phyloP scores from a whole-genome alignment of 2,329 filamentous ascomycete species.

The Sordariomycetes sp. region DNA sequence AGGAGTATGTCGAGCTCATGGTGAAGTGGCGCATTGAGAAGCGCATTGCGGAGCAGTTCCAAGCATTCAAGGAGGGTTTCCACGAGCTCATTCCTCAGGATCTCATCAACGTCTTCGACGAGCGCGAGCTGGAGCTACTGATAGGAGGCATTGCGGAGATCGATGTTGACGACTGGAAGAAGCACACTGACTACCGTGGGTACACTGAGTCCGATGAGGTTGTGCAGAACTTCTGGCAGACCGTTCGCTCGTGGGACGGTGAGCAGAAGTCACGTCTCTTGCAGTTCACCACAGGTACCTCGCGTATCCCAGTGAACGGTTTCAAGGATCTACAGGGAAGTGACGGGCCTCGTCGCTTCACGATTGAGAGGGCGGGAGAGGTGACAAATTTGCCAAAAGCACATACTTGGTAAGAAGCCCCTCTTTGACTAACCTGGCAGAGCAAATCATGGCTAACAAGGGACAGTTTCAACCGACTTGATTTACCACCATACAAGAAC shows the following conservation, averaged over 20 bases:
- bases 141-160: conserved; percentile 99
- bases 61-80: conserved; percentile 94
- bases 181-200: conserved; percentile 97
- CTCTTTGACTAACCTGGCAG: conserved; percentile 2
- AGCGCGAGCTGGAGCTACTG: conserved; percentile 89
- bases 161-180: conserved; percentile 99
- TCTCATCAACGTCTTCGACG: conserved; percentile 96
- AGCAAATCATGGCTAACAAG: conserved; percentile 11
- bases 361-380: conserved; percentile 96
- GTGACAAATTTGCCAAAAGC: conserved; percentile 86
- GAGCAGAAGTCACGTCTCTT: conserved; percentile 95
- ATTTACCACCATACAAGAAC: conserved; percentile 87
- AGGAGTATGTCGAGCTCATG: conserved; percentile 96
- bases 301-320: conserved; percentile 95
- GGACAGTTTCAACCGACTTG: conserved; percentile 86
- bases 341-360: conserved; percentile 90
- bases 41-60: conserved; percentile 95
- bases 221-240: conserved; percentile 98
- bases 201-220: conserved; percentile 98
- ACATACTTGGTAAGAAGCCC: conserved; percentile 79
- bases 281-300: conserved; percentile 96
- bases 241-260: conserved; percentile 91
- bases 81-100: conserved; percentile 95
- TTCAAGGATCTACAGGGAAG: conserved; percentile 99
- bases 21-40: conserved; percentile 99